Base-by-base conservation (phyloP, 108 stramenopile species). In the Schizochytrium sp. region DNA sequence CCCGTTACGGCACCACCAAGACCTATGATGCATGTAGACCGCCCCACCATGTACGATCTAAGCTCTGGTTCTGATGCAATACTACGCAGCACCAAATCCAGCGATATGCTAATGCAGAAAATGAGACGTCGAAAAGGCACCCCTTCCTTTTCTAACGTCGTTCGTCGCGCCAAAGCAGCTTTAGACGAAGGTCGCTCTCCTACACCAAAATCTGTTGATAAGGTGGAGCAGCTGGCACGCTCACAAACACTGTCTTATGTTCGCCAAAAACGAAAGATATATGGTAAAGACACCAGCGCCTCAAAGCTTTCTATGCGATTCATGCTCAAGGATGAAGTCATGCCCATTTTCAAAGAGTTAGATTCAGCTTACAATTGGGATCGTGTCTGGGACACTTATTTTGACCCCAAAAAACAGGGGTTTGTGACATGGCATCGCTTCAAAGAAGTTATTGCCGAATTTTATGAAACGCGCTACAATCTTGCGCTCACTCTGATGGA, bases 261-360 rank as follows among this genome's bases (percentile, higher is more conserved):
- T 8, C 7, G 15, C 8, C 64, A 69, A 2, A 69, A 69, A 15
- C 64, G 64, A 0, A 69, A 69, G 28, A 44, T 7, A 38, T 7
- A 28, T 15, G 64, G 19, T 44, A 69, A 69, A 38, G 64, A 69
- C 28, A 15, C 12, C 0, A 38, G 64, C 7, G 8, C 10, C 19
- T 1, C 64, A 44, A 38, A 44, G 19, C 64, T 69, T 44, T 69
- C 64, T 7, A 8, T 69, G 64, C 76, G 76, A 5, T 55, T 49
- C 47, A 47, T 83, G 8, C 76, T 49, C 76, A 83, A 83, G 76
- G 12, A 83, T n/a, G 76, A 83, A 10, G 10, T 83, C 3, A 47
- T 83, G 2, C 76, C 76, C 15, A 49, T 83, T 28, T 38, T 83
- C 50, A 12, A 83, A 42, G 76, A 83, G 5, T 38, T 55, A 2